A percentile compares a stretch with the other conserved stretches of the same genome.
phyloP scores from a whole-genome alignment of 2,329 filamentous ascomycete genomes.

The Whalleya microplaca region DNA sequence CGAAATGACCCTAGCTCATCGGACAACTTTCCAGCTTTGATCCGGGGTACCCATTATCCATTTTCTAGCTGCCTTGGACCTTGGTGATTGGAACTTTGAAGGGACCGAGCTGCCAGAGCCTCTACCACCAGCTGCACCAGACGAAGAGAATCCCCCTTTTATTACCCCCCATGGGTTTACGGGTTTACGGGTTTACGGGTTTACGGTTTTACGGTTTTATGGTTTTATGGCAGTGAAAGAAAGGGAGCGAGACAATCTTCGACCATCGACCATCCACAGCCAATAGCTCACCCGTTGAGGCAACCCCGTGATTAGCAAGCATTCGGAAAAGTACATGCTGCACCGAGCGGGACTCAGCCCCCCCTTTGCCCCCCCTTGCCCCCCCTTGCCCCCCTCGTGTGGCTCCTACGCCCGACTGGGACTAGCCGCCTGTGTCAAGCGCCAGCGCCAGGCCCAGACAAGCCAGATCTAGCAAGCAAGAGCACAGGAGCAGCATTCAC shows the following conservation, averaged over 20 bases:
- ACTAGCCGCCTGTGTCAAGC: background rate
- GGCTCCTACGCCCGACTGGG: background rate
- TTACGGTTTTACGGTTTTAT: too few species aligned
- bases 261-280: too few species aligned
- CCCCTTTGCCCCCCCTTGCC: background rate
- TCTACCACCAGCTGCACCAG: background rate
- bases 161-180: too few species aligned
- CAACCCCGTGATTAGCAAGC: constrained; percentile 1
- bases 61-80: background rate
- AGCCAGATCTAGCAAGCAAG: constrained; percentile 18
- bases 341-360: background rate
- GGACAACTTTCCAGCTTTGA: background rate
- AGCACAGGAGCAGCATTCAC: background rate
- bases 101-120: background rate
- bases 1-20: background rate
- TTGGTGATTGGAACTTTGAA: background rate
- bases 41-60: background rate
- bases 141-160: background rate
- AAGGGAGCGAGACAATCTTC: too few species aligned
- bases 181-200: too few species aligned
- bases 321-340: background rate
- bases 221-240: too few species aligned
- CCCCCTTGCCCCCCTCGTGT: background rate
- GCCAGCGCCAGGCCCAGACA: constrained; percentile 15
- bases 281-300: background rate